phyloP scores from a whole-genome alignment of 768 basidiomycete species.

The Psilocybe sp. region DNA sequence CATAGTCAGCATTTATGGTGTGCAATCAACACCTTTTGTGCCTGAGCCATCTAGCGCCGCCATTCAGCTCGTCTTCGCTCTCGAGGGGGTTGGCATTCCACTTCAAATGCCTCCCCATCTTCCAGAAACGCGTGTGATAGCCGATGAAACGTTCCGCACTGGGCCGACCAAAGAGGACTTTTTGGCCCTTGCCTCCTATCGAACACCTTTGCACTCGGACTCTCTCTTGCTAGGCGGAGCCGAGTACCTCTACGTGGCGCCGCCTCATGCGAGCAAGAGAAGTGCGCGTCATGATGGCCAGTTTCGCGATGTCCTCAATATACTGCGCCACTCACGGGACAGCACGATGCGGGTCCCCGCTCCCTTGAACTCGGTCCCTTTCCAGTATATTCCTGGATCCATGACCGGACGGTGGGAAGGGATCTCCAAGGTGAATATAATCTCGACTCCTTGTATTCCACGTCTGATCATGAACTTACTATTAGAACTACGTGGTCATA shows the following conservation, averaged over 20 bases:
- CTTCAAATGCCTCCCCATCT: slow-evolving; percentile 48
- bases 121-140: slow-evolving; percentile 44
- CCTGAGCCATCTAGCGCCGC: slow-evolving; percentile 42
- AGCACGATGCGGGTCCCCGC: too few relatives aligned
- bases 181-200: slow-evolving; percentile 33
- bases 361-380: slow-evolving; percentile 8
- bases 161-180: slow-evolving; percentile 59
- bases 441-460: neutral
- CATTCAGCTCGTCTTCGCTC: slow-evolving; percentile 50
- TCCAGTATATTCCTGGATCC: slow-evolving; percentile 34
- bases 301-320: slow-evolving; percentile 16
- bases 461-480: too few relatives aligned
- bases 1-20: too few relatives aligned
- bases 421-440: slow-evolving; percentile 46
- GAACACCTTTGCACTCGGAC: slow-evolving; percentile 50
- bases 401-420: slow-evolving; percentile 64
- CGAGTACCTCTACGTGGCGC: neutral
- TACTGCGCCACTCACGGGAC: neutral
- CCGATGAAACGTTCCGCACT: slow-evolving; percentile 38
- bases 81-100: slow-evolving; percentile 40
- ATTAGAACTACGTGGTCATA: too few relatives aligned
- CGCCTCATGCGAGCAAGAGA: slow-evolving; percentile 18
- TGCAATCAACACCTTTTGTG: slow-evolving; percentile 11
- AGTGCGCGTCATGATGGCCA: slow-evolving; percentile 29
- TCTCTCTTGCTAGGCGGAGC: neutral